A percentile compares a stretch with the other conserved stretches of the same genome.
phyloP scores from a whole-genome alignment of 331 rosid species.

The Rosa hybrid region DNA sequence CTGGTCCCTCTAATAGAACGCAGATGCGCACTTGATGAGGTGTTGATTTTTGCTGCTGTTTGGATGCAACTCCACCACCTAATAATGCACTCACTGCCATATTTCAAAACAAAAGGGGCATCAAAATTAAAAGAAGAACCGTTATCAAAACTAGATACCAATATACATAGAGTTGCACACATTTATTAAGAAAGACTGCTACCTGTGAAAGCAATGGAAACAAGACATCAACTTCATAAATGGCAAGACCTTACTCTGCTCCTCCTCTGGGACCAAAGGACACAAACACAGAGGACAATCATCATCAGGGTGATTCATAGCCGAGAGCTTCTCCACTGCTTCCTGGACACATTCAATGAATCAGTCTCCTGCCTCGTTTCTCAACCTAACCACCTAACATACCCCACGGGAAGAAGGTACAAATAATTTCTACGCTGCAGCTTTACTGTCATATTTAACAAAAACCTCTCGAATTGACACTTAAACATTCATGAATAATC shows the following conservation, averaged over 20 bases:
- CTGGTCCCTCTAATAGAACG: slow-evolving; percentile 24
- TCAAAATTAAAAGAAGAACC: slow-evolving; percentile 17
- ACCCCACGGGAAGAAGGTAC: background rate
- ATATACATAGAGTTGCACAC: background rate
- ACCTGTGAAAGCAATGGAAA: slow-evolving; percentile 91
- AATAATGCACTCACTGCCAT: slow-evolving; percentile 75
- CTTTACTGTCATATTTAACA: background rate
- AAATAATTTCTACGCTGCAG: background rate
- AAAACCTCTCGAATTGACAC: background rate
- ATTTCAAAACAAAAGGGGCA: slow-evolving; percentile 10
- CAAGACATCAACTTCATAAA: slow-evolving; percentile 92
- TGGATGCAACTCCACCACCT: slow-evolving; percentile 86
- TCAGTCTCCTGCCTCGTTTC: background rate
- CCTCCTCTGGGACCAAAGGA: slow-evolving; percentile 61
- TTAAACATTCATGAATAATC: background rate
- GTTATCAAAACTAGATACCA: slow-evolving; percentile 2
- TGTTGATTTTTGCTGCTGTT: slow-evolving; percentile 36
- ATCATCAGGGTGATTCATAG: slow-evolving; percentile 90
- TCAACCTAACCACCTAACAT: background rate
- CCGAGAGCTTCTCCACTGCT: slow-evolving; percentile 73
- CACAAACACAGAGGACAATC: slow-evolving; percentile 80
- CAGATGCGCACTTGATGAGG: slow-evolving; percentile 28
- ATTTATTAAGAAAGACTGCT: background rate
- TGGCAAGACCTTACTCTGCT: slow-evolving; percentile 46
- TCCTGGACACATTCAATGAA: slow-evolving; percentile 49